phyloP scores from a whole-genome alignment of 1,139 yeast species.

The Blastobotrys capitulatus region DNA sequence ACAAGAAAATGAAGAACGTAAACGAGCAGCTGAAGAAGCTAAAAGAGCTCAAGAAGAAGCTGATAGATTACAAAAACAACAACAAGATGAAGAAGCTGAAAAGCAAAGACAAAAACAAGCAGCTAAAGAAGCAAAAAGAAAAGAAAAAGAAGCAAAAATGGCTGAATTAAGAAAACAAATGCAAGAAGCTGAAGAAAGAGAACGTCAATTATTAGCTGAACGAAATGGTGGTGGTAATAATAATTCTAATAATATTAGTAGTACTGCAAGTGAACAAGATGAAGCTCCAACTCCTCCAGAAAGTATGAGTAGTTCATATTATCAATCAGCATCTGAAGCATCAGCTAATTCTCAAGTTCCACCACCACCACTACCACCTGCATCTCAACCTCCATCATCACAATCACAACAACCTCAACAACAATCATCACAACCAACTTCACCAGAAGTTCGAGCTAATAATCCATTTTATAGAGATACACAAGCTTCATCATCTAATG shows the following conservation, averaged over 20 bases:
- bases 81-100: slow-evolving; percentile 31
- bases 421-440: neutral
- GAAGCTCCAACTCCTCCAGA: slow-evolving; percentile 10
- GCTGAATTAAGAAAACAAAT: slow-evolving; percentile 5
- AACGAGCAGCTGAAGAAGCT: slow-evolving; percentile 30
- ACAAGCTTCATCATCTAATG: neutral
- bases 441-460: slow-evolving; percentile 10
- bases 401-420: neutral
- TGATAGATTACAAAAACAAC: slow-evolving; percentile 36
- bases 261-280: neutral
- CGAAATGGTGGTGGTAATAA: slow-evolving; percentile 3
- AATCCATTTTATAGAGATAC: slow-evolving; percentile 17
- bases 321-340: neutral
- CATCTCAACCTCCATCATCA: neutral
- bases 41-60: slow-evolving; percentile 50
- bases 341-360: neutral
- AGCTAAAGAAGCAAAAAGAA: slow-evolving; percentile 21
- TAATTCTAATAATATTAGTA: slow-evolving; percentile 6
- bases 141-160: slow-evolving; percentile 19
- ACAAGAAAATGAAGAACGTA: slow-evolving; percentile 21
- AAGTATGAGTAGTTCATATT: neutral
- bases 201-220: slow-evolving; percentile 9
- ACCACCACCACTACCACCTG: slow-evolving; percentile 1
- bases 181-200: slow-evolving; percentile 17
- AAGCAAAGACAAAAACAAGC: slow-evolving; percentile 13